A percentile compares a stretch with the other conserved stretches of the same genome.
Evolutionary conservation across 2,329 filamentous ascomycete genomes (phyloP).

Genomic region (Venturia oleaginea): DNA sequence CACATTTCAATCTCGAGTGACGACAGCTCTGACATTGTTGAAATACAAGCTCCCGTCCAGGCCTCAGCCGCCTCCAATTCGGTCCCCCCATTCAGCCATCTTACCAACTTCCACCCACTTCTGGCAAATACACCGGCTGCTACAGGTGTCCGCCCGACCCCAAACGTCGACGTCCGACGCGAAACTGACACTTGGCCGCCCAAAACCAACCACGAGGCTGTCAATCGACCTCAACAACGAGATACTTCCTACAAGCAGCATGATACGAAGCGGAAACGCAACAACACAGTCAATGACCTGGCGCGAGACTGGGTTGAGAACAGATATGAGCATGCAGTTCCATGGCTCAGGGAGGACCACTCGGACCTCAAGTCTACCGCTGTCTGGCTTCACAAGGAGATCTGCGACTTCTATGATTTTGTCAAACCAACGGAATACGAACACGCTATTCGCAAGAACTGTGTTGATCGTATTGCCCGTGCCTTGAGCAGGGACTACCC

Average conservation of each 20-base stretch:
- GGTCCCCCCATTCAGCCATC: slow-evolving; percentile 4
- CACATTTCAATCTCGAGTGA: slow-evolving; percentile 7
- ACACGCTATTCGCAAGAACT: slow-evolving; percentile 59
- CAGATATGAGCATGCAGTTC: not conserved
- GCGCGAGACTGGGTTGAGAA: not conserved
- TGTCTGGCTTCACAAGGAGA: slow-evolving; percentile 73
- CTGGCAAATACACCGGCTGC: not conserved
- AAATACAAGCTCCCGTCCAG: not conserved
- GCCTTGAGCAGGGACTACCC: slow-evolving; percentile 50
- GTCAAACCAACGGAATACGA: slow-evolving; percentile 72
- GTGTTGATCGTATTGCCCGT: slow-evolving; percentile 60
- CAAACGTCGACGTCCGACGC: not conserved
- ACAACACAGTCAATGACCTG: slow-evolving; percentile 8
- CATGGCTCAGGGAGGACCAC: slow-evolving; percentile 9
- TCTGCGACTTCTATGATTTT: slow-evolving; percentile 80
- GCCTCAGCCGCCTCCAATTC: not conserved
- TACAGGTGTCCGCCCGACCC: not conserved
- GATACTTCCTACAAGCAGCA: not conserved
- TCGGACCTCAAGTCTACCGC: not conserved
- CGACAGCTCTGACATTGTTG: not conserved
- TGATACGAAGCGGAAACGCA: slow-evolving; percentile 12
- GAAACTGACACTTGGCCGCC: not conserved
- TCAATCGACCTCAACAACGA: slow-evolving; percentile 1
- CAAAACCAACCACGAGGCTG: slow-evolving; percentile 1
- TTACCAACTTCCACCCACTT: not conserved